Evolutionary conservation across 306 rosid species (phyloP).

Genomic region (Trifolium repens): DNA sequence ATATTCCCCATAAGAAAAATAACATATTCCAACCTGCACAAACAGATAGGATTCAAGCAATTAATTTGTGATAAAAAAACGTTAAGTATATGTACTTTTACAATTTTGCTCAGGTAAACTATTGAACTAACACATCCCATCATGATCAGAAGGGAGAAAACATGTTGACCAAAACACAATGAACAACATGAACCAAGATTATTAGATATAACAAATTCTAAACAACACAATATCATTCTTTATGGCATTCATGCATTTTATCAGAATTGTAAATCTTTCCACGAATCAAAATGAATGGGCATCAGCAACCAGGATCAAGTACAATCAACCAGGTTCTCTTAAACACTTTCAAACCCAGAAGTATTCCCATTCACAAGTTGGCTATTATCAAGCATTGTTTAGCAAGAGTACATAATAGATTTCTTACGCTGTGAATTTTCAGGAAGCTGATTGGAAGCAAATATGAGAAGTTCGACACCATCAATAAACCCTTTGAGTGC

Average conservation of each 20-base stretch:
- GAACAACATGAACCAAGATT: not conserved
- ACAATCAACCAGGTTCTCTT: constrained; percentile 12
- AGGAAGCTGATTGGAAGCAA: constrained; percentile 90
- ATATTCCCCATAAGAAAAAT: constrained; percentile 91
- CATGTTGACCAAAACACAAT: not conserved
- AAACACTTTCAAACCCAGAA: constrained; percentile 18
- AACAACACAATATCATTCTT: not conserved
- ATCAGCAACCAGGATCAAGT: constrained; percentile 1
- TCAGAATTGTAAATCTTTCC: constrained; percentile 36
- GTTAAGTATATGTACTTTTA: constrained; percentile 1
- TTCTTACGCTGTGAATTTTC: constrained; percentile 87
- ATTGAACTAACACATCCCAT: constrained; percentile 15
- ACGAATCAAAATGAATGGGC: not conserved
- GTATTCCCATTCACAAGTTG: constrained; percentile 7
- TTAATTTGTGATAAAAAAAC: not conserved
- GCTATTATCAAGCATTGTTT: constrained; percentile 1
- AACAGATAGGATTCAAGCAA: constrained; percentile 32
- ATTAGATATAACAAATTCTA: constrained; percentile 21
- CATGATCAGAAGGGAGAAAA: not conserved
- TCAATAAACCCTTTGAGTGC: constrained; percentile 78
- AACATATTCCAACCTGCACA: constrained; percentile 93
- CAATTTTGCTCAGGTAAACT: not conserved
- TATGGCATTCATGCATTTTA: constrained; percentile 20
- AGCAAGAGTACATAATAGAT: constrained; percentile 28
- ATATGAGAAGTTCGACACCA: constrained; percentile 85